Evolutionary conservation across 345 rosid species (phyloP), one percentile per base, ranked within the genome.

Genomic region (Capsella bursapastoris): DNA sequence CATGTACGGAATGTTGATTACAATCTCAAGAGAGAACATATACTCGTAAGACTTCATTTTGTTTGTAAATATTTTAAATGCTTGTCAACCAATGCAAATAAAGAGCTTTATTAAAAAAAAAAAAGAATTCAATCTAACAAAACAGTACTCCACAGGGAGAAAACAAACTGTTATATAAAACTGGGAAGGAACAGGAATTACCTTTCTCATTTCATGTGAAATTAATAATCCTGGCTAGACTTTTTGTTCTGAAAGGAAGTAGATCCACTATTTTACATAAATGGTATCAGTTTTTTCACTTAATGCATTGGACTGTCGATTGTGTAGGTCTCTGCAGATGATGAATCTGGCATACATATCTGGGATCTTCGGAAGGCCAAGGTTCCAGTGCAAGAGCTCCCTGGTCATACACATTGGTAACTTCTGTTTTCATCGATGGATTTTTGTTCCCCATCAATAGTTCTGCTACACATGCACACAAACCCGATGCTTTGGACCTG

Each of bases 371-470:
- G 96, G 70, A 88, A 75, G 83, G 77, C 82, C 16, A 84, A 82
- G 73, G 76, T 43, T 76, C 92, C 89, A 74, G 72, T 89, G 66
- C 73, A 80, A 79, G 90, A 88, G 76, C 83, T 88, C 70, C 85
- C 88, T 72, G 96, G 93, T 52, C 97, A 91, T 77, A 77, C 90
- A 41, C 93, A 88, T 74, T 89, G 97, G 96, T 89, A 86, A 41
- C 13, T 57, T 61, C 44, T 13, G 48, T 58, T 31, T 71, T 63
- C 49, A 14, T 18, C 15, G 11, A 11, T 64, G 14, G 65, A 62
- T 34, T 57, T 3, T 71, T 77, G 22, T 73, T 73, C 11, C 60
- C 43, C 22, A 35, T 57, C 37, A 38, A 22, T 74, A 35, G 2
- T 38, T 74, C 27, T 66, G 14, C 28, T 66, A 49, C 8, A 28